Evolutionary conservation across 2,329 filamentous ascomycete species (phyloP).

Genomic region (Penicillium decumbens): DNA sequence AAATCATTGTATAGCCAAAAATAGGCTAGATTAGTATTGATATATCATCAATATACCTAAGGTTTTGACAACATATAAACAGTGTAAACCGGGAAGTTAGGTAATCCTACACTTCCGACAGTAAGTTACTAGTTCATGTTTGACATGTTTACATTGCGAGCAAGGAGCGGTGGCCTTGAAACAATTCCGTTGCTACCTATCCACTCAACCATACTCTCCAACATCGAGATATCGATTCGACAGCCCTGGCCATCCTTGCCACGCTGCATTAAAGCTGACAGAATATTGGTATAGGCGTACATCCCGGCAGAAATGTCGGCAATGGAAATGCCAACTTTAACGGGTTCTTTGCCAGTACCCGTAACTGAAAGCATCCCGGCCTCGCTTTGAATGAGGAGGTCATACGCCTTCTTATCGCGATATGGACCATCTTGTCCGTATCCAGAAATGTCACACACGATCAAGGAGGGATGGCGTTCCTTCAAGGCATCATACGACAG

Average conservation of each 20-base stretch:
- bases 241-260: constrained; percentile 48
- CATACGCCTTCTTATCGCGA: constrained; percentile 53
- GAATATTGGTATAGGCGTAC: constrained; percentile 51
- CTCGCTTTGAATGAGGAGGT: constrained; percentile 53
- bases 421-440: constrained; percentile 52
- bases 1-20: too few relatives aligned
- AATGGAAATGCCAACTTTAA: constrained; percentile 53
- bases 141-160: too few relatives aligned
- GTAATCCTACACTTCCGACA: too few relatives aligned
- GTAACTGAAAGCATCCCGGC: constrained; percentile 52
- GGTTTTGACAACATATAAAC: too few relatives aligned
- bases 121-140: too few relatives aligned
- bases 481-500: constrained; percentile 46
- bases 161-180: too few relatives aligned
- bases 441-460: constrained; percentile 54
- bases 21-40: too few relatives aligned
- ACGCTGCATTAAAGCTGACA: constrained; percentile 49
- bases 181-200: constrained; percentile 37
- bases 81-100: too few relatives aligned
- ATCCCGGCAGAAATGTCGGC: constrained; percentile 53
- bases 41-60: too few relatives aligned
- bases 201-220: constrained; percentile 57
- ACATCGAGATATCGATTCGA: constrained; percentile 54
- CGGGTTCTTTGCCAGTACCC: constrained; percentile 43
- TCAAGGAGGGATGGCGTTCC: constrained; percentile 42